phyloP scores from a whole-genome alignment of 2,329 filamentous ascomycete species.

The Boeremia lycopersici region DNA sequence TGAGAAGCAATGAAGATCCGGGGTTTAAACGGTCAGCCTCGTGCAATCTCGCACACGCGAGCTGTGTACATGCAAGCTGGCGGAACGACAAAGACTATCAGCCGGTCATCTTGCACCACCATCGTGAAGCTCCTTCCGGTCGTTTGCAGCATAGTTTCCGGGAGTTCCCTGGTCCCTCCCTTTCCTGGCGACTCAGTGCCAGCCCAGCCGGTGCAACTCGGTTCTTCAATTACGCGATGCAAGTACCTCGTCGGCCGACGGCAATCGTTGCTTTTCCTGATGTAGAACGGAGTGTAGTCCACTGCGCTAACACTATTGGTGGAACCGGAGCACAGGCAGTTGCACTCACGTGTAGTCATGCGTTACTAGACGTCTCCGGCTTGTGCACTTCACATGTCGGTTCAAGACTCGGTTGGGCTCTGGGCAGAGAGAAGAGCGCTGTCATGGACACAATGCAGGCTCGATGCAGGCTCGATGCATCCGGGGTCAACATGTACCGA shows the following conservation, averaged over 20 bases:
- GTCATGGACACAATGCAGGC: slow-evolving; percentile 6
- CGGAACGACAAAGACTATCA: slow-evolving; percentile 13
- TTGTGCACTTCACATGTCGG: slow-evolving; percentile 21
- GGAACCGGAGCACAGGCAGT: slow-evolving; percentile 8
- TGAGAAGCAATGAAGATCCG: slow-evolving; percentile 24
- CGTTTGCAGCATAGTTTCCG: slow-evolving; percentile 9
- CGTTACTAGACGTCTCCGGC: slow-evolving; percentile 5
- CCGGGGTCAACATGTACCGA: slow-evolving; percentile 3
- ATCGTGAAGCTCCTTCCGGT: slow-evolving; percentile 12
- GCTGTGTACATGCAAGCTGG: slow-evolving; percentile 8
- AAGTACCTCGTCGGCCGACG: background rate
- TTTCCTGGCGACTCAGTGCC: background rate
- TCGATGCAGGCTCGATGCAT: slow-evolving; percentile 6
- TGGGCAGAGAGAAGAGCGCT: slow-evolving; percentile 13
- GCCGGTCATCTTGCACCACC: slow-evolving; percentile 18
- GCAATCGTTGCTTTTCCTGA: slow-evolving; percentile 10
- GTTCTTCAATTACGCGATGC: slow-evolving; percentile 1
- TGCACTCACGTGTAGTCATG: slow-evolving; percentile 26
- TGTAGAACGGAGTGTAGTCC: slow-evolving; percentile 28
- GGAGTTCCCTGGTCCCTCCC: slow-evolving; percentile 3
- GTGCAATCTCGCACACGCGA: slow-evolving; percentile 21
- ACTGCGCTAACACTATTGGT: slow-evolving; percentile 12
- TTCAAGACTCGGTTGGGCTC: slow-evolving; percentile 24
- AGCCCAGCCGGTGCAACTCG: background rate
- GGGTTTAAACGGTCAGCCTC: slow-evolving; percentile 29